Percentiles rank a stretch among this genome's conserved stretches.
Conservation (phyloP, 2,329 filamentous ascomycete genomes). For the Aspergillus vadensis region DNA sequence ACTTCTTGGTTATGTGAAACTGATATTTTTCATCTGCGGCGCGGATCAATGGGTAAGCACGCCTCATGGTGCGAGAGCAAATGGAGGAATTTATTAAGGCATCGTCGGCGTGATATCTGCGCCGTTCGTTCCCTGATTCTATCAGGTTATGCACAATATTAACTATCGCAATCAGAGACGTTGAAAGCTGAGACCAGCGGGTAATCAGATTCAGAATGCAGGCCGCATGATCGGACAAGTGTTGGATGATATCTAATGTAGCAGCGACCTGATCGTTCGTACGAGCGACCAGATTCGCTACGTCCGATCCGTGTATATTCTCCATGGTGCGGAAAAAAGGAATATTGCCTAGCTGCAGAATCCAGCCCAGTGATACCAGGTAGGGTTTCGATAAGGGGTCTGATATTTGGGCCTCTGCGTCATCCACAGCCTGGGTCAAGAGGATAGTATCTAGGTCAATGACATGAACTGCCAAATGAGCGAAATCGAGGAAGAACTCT, state of each 20-base stretch:
- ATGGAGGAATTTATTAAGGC: constrained; percentile 21
- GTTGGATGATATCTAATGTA: constrained; percentile 28
- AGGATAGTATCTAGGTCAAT: constrained; percentile 41
- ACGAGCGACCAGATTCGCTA: constrained; percentile 30
- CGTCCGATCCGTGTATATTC: constrained; percentile 31
- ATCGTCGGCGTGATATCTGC: constrained; percentile 25
- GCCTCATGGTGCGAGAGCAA: constrained; percentile 22
- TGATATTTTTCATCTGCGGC: constrained; percentile 42
- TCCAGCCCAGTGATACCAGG: constrained; percentile 38
- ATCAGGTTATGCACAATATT: constrained; percentile 30
- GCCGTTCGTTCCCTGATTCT: constrained; percentile 34
- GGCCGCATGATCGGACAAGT: constrained; percentile 34
- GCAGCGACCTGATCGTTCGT: constrained; percentile 33
- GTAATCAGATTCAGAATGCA: constrained; percentile 32
- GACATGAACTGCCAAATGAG: constrained; percentile 44
- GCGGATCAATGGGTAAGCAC: constrained; percentile 33
- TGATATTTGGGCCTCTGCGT: constrained; percentile 28
- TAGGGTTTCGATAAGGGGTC: constrained; percentile 40
- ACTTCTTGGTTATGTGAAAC: constrained; percentile 45
- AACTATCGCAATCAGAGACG: constrained; percentile 26
- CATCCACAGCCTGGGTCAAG: constrained; percentile 33
- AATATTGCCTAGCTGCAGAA: constrained; percentile 35
- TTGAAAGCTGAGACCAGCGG: constrained; percentile 31
- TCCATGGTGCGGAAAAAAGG: constrained; percentile 43
- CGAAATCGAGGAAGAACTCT: constrained; percentile 45